Evolutionary conservation across 306 rosid genomes (phyloP), one percentile per base, ranked within the genome.

Genomic region (Rubus parviflorus): DNA sequence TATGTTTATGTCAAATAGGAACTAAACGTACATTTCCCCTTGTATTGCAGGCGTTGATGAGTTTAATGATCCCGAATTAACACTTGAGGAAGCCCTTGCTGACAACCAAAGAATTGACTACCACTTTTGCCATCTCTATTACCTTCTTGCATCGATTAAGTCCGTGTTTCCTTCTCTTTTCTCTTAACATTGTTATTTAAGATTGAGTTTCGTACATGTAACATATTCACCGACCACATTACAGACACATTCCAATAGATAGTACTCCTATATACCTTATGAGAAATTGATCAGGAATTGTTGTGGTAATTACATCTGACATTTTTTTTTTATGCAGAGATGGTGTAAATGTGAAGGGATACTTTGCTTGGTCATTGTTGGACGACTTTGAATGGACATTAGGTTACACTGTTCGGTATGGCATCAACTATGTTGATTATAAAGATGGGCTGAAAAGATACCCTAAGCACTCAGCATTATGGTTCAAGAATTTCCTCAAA

Each of bases 281-380:
- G 35, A 30, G 35, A 30, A 30, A 30, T 30, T 30, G 35, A 30
- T 30, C 35, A 30, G 2, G 35, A 30, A 30, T 53, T 10, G 62
- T 54, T 20, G 62, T 0, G 35, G 4, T 56, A 25, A 20, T 56
- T 30, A 30, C 2, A n/a, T 57, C 7, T 65, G 12, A 66, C 58
- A 22, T 19, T 58, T 69, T 10, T 14, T 54, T 45, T 60, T 63
- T 12, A 46, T 75, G 68, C 84, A 76, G 80, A 60, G 80, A 77
- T 3, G 82, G 83, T 40, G 87, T 79, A 40, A 87, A 83, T 40
- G 80, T 86, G 38, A 88, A 86, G 74, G 92, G 90, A 30, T 90
- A 84, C 52, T 88, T 90, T 77, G 92, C 80, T 30, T 86, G 90
- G 92, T 81, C 94, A 2, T 64, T 88, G 51, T 35, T 85, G 81